Evolutionary conservation across 169 alveolate genomes (phyloP).

Genomic region (Plasmodium ovale): DNA sequence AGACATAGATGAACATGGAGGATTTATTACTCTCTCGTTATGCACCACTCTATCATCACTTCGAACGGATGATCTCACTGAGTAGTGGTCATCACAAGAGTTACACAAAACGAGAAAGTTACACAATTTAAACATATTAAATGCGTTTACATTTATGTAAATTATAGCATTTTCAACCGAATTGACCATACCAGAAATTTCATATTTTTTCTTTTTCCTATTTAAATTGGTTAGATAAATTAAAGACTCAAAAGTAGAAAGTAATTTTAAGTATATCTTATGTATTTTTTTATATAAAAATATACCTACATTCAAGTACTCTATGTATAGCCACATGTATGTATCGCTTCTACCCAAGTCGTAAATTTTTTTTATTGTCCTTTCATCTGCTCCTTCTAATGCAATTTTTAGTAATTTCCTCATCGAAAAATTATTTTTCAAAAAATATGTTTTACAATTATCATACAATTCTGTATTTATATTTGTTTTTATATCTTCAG

Average conservation of each 20-base stretch:
- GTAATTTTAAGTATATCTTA: slow-evolving; percentile 28
- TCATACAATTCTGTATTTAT: slow-evolving; percentile 22
- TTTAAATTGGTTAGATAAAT: slow-evolving; percentile 35
- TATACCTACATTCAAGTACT: slow-evolving; percentile 61
- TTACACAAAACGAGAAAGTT: slow-evolving; percentile 5
- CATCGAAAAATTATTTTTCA: slow-evolving; percentile 51
- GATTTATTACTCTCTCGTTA: too few relatives aligned
- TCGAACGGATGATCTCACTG: not conserved
- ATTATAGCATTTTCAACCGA: slow-evolving; percentile 30
- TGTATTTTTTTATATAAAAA: slow-evolving; percentile 39
- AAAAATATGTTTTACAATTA: slow-evolving; percentile 40
- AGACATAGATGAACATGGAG: not conserved
- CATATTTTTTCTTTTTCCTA: slow-evolving; percentile 19
- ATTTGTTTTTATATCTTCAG: slow-evolving; percentile 44
- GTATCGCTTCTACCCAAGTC: slow-evolving; percentile 74
- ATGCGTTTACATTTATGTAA: slow-evolving; percentile 20
- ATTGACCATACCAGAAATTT: not conserved
- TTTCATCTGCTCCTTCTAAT: slow-evolving; percentile 40
- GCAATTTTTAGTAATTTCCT: slow-evolving; percentile 63
- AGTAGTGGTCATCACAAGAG: not conserved
- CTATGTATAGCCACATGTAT: slow-evolving; percentile 51
- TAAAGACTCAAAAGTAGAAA: slow-evolving; percentile 40
- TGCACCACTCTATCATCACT: not conserved
- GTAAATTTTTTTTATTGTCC: slow-evolving; percentile 30
- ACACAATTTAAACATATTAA: slow-evolving; percentile 42